Evolutionary conservation across 345 rosid species (phyloP), one percentile per base, ranked within the genome.

Genomic region (Lumnitzera littorea): DNA sequence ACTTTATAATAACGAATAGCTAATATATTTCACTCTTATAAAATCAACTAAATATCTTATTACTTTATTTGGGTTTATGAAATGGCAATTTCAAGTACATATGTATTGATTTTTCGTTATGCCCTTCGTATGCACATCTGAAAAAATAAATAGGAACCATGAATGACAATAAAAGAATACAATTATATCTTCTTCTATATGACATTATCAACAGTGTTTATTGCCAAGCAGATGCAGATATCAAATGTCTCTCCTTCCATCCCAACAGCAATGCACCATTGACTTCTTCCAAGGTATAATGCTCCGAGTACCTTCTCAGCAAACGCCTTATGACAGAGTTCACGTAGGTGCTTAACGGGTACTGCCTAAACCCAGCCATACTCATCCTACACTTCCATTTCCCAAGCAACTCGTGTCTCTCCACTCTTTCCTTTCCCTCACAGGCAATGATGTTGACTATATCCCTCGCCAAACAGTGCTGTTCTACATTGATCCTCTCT

Each of bases 151-250:
- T 9, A 36, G 43, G 43, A 36, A 36, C 43, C 43, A 36, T 36
- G 43, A 36, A 36, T 36, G 43, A 36, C 10, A 9, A 36, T 36
- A 1, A 36, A 36, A 36, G 43, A 36, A 36, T 36, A 36, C 43
- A 36, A 20, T 20, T 20, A 20, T 20, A 20, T 20, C 20, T 20
- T 20, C 20, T 20, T 20, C 20, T 20, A 20, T 27, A 27, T 1
- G 31, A 27, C 31, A 27, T 27, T 20, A 5, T 27, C 31, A 3
- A 36, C 17, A 50, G 15, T 20, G 20, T 54, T 78, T 72, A 86
- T 49, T 63, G 73, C 94, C 94, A 84, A 59, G 94, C 94, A 20
- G 94, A 86, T 12, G 87, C 94, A 8, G 89, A 84, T 48, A 84
- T 31, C 64, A 86, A 55, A 67, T 62, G 74, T 73, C 89, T 78